These are phyloP conservation scores for Aaosphaeria pasadenensis DNA, from an alignment of 2,329 filamentous ascomycete genomes.

Conservation along the genomic window DNA sequence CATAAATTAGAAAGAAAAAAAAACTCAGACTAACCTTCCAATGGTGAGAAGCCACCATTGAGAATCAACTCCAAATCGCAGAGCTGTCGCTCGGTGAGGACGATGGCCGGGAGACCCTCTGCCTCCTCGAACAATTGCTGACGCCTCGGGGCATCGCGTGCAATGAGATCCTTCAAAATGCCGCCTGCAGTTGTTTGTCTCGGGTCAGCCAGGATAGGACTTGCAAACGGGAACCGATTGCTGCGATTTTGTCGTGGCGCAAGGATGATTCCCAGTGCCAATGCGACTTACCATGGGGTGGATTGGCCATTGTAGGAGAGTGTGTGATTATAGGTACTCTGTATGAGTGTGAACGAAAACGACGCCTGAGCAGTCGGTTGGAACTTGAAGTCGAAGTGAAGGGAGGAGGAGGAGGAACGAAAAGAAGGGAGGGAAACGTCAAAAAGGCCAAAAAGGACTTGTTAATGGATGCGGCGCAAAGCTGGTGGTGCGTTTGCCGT, in stretches of 20 bases:
- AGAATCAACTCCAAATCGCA: slow-evolving; percentile 97
- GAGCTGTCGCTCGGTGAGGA: slow-evolving; percentile 88
- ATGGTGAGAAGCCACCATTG: slow-evolving; percentile 94
- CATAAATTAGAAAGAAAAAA: slow-evolving; percentile 4
- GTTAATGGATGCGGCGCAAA: no score
- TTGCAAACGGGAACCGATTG: neutral
- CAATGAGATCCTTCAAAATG: slow-evolving; percentile 95
- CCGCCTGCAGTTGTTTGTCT: slow-evolving; percentile 60
- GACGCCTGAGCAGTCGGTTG: no score
- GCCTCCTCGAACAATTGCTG: slow-evolving; percentile 78
- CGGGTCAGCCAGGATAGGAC: neutral
- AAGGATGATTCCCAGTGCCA: neutral
- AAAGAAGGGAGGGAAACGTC: neutral
- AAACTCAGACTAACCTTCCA: slow-evolving; percentile 70
- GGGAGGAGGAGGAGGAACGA: neutral
- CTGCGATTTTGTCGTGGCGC: neutral
- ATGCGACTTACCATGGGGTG: slow-evolving; percentile 46
- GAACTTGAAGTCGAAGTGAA: neutral
- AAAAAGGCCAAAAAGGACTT: no score
- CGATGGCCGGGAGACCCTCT: slow-evolving; percentile 78
- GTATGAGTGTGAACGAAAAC: neutral
- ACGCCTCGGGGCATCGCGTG: slow-evolving; percentile 82
- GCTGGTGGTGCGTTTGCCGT: neutral
- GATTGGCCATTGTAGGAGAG: slow-evolving; percentile 45
- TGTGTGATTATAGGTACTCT: slow-evolving; percentile 3